Base-by-base conservation (phyloP, 306 rosid species). In the Begonia fuchsioides region DNA sequence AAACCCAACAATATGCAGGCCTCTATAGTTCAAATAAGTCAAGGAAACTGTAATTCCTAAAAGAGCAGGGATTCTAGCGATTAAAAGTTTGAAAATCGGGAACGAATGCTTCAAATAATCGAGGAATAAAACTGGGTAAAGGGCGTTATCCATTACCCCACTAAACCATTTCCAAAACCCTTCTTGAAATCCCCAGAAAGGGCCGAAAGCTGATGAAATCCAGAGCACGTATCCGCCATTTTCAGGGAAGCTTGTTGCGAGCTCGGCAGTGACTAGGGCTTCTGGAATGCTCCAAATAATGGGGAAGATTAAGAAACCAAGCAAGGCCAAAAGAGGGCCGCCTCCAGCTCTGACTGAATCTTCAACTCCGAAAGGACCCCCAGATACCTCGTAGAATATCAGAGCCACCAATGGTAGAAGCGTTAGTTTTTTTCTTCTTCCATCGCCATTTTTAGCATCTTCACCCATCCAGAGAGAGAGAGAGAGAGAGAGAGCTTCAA, bases 121-220 rank as follows among this genome's bases (percentile, higher is more conserved):
- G 10, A 83, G 82, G 69, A 88, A 88, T 20, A 88, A 3, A 51
- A 88, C 80, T 0, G 96, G 96, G 80, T 87, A 83, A 2, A 87
- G 74, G 52, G 96, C 94, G 58, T 87, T 87, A 58, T 83, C 96
- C 86, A 83, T 88, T 32, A 81, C 93, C 10, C 97, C 97, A 58
- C 93, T 88, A 49, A 81, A 72, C 93, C 97, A 88, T 68, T 88
- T 84, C 97, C 90, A 88, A 7, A 88, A 70, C 1, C 95, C 96
- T 69, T 76, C 80, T 61, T 88, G 95, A 48, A 88, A 83, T 0
- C 96, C 96, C 96, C 93, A 88, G 15, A 83, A 88, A 10, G 93
- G 86, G 13, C 95, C 93, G 63, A 84, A 88, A 48, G 95, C 93
- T 0, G 90, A 59, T 35, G 81, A 64, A 14, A 88, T 76, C 95